phyloP scores from a whole-genome alignment of 2,329 filamentous ascomycete genomes.

The Tolypocladium ovalisporum region DNA sequence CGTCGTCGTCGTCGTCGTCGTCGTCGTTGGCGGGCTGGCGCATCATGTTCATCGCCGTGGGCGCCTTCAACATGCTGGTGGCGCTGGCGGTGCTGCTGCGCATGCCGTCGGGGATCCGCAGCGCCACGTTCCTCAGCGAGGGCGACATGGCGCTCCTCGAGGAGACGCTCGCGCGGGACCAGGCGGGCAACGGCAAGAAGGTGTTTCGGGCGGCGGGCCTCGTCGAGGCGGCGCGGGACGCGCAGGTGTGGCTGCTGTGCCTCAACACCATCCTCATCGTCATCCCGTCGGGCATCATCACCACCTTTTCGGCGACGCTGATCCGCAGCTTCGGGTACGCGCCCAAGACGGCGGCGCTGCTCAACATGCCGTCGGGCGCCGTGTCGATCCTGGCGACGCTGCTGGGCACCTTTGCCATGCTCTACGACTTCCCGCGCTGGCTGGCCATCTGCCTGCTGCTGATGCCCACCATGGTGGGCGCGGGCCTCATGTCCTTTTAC shows the following conservation, averaged over 20 bases:
- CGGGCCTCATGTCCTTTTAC: slow-evolving; percentile 16
- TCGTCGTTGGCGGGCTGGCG: slow-evolving; percentile 29
- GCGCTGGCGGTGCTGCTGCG: slow-evolving; percentile 28
- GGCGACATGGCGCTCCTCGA: slow-evolving; percentile 32
- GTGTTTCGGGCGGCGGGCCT: slow-evolving; percentile 28
- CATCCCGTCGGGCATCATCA: slow-evolving; percentile 21
- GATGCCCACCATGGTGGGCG: slow-evolving; percentile 12
- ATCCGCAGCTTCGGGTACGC: slow-evolving; percentile 22
- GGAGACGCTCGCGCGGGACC: slow-evolving; percentile 43
- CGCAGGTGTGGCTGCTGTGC: slow-evolving; percentile 29
- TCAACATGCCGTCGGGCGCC: slow-evolving; percentile 24
- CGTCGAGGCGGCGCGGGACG: slow-evolving; percentile 27
- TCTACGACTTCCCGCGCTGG: slow-evolving; percentile 16
- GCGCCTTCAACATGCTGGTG: slow-evolving; percentile 33
- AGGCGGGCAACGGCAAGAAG: slow-evolving; percentile 28
- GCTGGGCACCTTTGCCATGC: slow-evolving; percentile 11
- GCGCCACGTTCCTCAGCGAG: slow-evolving; percentile 10
- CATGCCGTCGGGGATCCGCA: slow-evolving; percentile 26
- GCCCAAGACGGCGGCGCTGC: slow-evolving; percentile 28
- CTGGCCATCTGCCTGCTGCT: slow-evolving; percentile 13
- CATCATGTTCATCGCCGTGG: slow-evolving; percentile 42
- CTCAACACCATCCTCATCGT: slow-evolving; percentile 13
- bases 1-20: slow-evolving; percentile 13
- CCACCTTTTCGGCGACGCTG: slow-evolving; percentile 18
- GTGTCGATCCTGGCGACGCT: slow-evolving; percentile 11